These are phyloP conservation scores for Laburnicola sp. DNA, from an alignment of 2,329 filamentous ascomycete genomes.

Conservation along the genomic window DNA sequence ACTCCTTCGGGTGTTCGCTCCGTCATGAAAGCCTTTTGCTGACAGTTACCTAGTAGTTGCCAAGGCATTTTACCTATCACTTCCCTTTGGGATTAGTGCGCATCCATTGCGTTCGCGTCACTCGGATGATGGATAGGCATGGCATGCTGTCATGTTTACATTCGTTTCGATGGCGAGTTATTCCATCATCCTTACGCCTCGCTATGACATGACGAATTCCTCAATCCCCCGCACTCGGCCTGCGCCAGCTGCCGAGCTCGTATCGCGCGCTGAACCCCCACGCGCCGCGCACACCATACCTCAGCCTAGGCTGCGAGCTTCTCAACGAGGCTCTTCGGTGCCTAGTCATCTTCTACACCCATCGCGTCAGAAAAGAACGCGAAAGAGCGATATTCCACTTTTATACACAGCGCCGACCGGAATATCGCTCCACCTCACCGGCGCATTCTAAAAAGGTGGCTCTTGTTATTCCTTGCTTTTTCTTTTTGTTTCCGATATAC, in stretches of 20 bases:
- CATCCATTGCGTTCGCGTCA: neutral
- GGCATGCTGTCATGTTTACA: constrained; percentile 1
- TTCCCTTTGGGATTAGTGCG: neutral
- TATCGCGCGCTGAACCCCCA: constrained; percentile 26
- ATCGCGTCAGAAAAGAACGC: neutral
- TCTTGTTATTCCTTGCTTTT: neutral
- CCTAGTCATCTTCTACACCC: neutral
- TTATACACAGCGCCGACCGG: neutral
- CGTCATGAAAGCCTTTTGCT: constrained; percentile 3
- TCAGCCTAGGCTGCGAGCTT: constrained; percentile 41
- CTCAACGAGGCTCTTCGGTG: constrained; percentile 21
- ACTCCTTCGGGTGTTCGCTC: constrained; percentile 55
- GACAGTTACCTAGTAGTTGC: neutral
- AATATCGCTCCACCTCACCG: neutral
- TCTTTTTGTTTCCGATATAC: constrained; percentile 1
- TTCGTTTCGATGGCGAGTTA: neutral
- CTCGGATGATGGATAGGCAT: neutral
- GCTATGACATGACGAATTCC: neutral
- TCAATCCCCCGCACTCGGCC: neutral
- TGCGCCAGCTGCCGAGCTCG: constrained; percentile 2
- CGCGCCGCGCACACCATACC: constrained; percentile 38
- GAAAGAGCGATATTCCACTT: neutral
- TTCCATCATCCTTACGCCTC: constrained; percentile 1
- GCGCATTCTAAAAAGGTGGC: neutral
- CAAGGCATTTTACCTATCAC: neutral